Evolutionary conservation across 2,329 filamentous ascomycete genomes (phyloP).

Genomic region (Pseudogymnoascus sp.): DNA sequence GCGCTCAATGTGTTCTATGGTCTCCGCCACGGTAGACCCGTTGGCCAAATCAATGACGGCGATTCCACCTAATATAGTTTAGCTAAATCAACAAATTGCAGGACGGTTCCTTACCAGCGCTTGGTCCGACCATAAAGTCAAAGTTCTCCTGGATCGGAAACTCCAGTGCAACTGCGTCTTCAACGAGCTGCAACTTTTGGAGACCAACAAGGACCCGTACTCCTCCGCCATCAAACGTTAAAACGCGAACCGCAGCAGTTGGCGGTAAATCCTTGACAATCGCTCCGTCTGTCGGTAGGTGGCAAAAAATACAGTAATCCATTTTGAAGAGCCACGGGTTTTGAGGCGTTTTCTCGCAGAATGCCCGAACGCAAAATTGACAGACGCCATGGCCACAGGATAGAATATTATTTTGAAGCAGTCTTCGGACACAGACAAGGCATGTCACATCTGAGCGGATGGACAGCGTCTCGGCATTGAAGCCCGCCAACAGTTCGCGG

Average conservation of each 20-base stretch:
- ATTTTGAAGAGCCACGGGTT: neutral
- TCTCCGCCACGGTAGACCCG: neutral
- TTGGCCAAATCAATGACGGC: constrained; percentile 10
- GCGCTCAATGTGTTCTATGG: constrained; percentile 5
- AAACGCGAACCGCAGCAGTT: neutral
- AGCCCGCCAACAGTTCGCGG: neutral
- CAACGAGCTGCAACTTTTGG: neutral
- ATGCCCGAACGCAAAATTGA: neutral
- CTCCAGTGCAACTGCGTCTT: neutral
- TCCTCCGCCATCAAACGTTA: constrained; percentile 12
- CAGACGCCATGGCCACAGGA: neutral
- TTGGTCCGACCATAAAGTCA: constrained; percentile 11
- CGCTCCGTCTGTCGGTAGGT: neutral
- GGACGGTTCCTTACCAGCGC: constrained; percentile 1
- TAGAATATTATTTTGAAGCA: neutral
- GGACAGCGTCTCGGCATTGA: neutral
- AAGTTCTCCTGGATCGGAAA: constrained; percentile 11
- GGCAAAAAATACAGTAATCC: neutral
- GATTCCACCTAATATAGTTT: neutral
- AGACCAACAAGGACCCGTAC: constrained; percentile 8
- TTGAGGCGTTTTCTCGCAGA: neutral
- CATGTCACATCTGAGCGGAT: neutral
- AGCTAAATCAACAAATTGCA: neutral
- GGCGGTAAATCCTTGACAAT: neutral
- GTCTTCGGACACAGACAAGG: neutral